These are phyloP conservation scores for Ophiocordyceps australis DNA, from an alignment of 2,329 filamentous ascomycete species.

Conservation along the genomic window DNA sequence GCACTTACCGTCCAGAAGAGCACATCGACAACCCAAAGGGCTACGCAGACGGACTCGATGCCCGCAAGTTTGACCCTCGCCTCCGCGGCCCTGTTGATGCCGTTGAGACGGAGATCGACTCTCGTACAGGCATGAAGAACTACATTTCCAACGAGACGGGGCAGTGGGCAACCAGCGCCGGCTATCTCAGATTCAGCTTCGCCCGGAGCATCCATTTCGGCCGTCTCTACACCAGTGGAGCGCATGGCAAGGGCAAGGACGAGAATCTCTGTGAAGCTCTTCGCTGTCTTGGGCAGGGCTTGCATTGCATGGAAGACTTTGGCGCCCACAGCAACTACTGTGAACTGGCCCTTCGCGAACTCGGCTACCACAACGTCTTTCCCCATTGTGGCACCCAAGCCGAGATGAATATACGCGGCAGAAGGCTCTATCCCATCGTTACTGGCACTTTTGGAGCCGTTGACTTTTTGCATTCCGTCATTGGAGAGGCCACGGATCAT, in stretches of 20 bases:
- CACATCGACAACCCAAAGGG: conserved; percentile 65
- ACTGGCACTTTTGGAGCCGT: conserved; percentile 63
- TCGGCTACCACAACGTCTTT: conserved; percentile 65
- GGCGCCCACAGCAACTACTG: conserved; percentile 73
- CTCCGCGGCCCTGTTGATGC: conserved; percentile 63
- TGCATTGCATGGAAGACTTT: conserved; percentile 66
- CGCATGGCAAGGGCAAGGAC: conserved; percentile 42
- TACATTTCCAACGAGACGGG: conserved; percentile 89
- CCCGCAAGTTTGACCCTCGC: conserved; percentile 61
- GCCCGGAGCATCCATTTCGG: conserved; percentile 61
- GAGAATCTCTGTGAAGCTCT: conserved; percentile 67
- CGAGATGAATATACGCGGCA: conserved; percentile 44
- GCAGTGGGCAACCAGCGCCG: conserved; percentile 76
- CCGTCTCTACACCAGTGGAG: conserved; percentile 52
- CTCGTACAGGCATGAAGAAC: conserved; percentile 89
- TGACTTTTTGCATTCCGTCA: conserved; percentile 67
- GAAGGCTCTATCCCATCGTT: conserved; percentile 53
- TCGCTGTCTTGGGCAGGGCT: conserved; percentile 55
- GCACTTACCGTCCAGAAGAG: conserved; percentile 63
- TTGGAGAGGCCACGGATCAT: conserved; percentile 63
- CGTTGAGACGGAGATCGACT: conserved; percentile 55
- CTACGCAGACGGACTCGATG: conserved; percentile 76
- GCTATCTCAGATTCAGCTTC: conserved; percentile 65
- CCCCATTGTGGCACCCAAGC: conserved; percentile 52
- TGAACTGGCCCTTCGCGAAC: conserved; percentile 60